These are phyloP conservation scores for Colletotrichum gloeosporioides DNA, from an alignment of 2,329 filamentous ascomycete genomes.

Conservation along the genomic window DNA sequence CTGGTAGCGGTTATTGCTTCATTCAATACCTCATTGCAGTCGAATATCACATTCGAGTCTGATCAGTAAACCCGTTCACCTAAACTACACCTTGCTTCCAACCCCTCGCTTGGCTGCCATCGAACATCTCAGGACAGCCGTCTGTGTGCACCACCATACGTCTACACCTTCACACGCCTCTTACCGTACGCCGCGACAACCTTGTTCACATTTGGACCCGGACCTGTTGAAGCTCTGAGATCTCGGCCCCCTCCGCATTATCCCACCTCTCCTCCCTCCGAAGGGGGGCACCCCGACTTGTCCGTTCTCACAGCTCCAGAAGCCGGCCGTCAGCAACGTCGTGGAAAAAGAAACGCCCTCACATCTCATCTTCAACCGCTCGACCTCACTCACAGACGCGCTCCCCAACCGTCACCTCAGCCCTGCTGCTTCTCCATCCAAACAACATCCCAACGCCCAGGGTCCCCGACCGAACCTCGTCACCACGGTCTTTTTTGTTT, in stretches of 20 bases:
- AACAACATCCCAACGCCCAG: constrained; percentile 1
- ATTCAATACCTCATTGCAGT: background rate
- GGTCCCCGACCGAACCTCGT: background rate
- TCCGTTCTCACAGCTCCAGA: background rate
- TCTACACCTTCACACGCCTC: background rate
- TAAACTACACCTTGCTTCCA: background rate
- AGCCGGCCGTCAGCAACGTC: constrained; percentile 8
- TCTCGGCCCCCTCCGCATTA: constrained; percentile 13
- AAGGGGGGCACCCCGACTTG: background rate
- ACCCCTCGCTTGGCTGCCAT: constrained; percentile 1
- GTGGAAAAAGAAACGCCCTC: constrained; percentile 20
- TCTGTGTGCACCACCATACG: background rate
- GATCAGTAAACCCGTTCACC: background rate
- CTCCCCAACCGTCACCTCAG: constrained; percentile 15
- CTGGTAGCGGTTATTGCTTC: background rate
- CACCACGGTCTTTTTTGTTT: background rate
- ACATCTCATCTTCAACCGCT: constrained; percentile 23
- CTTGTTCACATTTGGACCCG: background rate
- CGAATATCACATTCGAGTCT: background rate
- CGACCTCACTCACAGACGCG: constrained; percentile 18
- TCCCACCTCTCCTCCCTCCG: background rate
- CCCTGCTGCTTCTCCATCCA: constrained; percentile 18
- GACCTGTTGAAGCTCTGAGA: constrained; percentile 12
- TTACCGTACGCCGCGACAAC: background rate
- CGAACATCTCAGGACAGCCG: background rate